A percentile compares a stretch with the other conserved stretches of the same genome.
phyloP scores from a whole-genome alignment of 2,329 filamentous ascomycete genomes.

The Bipolaris cookei region DNA sequence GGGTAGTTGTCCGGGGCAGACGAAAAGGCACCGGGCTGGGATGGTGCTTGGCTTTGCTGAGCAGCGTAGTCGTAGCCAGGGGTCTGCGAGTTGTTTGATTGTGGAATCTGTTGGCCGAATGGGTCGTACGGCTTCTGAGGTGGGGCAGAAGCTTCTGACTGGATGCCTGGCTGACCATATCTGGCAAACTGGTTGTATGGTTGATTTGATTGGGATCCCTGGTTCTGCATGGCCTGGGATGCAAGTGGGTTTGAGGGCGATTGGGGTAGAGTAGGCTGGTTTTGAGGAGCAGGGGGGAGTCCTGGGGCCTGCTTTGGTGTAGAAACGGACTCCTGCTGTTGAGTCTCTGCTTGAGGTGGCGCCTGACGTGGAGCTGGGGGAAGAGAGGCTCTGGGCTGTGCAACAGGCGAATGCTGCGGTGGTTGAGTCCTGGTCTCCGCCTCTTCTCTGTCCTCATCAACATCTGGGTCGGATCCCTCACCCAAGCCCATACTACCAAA shows the following conservation, averaged over 20 bases:
- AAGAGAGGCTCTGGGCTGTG: constrained; percentile 83
- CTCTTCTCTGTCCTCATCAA: constrained; percentile 94
- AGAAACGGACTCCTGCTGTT: constrained; percentile 50
- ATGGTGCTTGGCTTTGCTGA: constrained; percentile 62
- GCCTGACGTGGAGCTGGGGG: constrained; percentile 69
- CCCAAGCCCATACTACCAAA: constrained; percentile 94
- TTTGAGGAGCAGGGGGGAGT: constrained; percentile 65
- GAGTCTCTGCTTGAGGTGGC: constrained; percentile 49
- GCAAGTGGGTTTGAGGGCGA: constrained; percentile 56
- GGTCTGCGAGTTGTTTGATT: constrained; percentile 45
- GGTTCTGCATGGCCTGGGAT: constrained; percentile 62
- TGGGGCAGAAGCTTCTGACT: constrained; percentile 65
- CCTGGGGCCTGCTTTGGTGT: constrained; percentile 67
- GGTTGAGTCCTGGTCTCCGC: constrained; percentile 93
- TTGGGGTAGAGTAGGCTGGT: constrained; percentile 53
- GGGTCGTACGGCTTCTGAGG: constrained; percentile 85
- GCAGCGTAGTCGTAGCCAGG: constrained; percentile 57
- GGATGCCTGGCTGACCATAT: constrained; percentile 67
- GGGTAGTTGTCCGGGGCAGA: constrained; percentile 81
- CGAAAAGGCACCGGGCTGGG: constrained; percentile 70
- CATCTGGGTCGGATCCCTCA: constrained; percentile 72
- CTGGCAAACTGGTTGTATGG: constrained; percentile 71
- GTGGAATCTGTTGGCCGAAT: constrained; percentile 74
- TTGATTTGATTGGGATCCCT: constrained; percentile 53
- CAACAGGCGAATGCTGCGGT: constrained; percentile 87